phyloP scores from a whole-genome alignment of 2,329 filamentous ascomycete species.

The Pleurostoma richardsiae region DNA sequence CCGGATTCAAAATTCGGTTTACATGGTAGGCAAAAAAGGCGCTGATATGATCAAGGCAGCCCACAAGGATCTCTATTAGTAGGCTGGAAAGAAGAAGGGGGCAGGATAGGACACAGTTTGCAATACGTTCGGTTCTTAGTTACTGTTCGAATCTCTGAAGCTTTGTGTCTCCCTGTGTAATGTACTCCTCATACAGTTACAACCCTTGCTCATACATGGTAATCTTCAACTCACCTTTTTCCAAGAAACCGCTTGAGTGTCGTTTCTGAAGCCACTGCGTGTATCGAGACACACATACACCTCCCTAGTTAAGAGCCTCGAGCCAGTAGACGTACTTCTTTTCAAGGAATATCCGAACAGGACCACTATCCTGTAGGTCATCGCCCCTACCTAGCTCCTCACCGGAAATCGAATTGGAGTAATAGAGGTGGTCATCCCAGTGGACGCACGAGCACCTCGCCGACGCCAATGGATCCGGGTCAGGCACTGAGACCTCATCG shows the following conservation, averaged over 20 bases:
- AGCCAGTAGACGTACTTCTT: slow-evolving; percentile 24
- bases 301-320: slow-evolving; percentile 23
- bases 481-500: not conserved
- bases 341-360: slow-evolving; percentile 7
- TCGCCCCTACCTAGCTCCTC: not conserved
- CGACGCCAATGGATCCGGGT: not conserved
- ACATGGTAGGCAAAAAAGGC: slow-evolving; percentile 52
- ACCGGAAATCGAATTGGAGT: no score
- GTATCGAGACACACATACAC: no score
- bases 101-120: no score
- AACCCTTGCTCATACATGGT: no score
- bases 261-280: no score
- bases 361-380: not conserved
- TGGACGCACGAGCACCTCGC: not conserved
- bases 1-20: slow-evolving; percentile 55
- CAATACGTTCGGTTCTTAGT: no score
- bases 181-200: no score
- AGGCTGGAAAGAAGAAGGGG: no score
- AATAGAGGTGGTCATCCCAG: not conserved
- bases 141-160: no score
- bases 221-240: no score
- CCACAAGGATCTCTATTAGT: slow-evolving; percentile 26
- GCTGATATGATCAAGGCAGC: slow-evolving; percentile 41
- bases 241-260: no score
- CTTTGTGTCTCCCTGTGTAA: no score